Conservation (phyloP, 179 eudicot genomes). For the Patellifolia procumbens region DNA sequence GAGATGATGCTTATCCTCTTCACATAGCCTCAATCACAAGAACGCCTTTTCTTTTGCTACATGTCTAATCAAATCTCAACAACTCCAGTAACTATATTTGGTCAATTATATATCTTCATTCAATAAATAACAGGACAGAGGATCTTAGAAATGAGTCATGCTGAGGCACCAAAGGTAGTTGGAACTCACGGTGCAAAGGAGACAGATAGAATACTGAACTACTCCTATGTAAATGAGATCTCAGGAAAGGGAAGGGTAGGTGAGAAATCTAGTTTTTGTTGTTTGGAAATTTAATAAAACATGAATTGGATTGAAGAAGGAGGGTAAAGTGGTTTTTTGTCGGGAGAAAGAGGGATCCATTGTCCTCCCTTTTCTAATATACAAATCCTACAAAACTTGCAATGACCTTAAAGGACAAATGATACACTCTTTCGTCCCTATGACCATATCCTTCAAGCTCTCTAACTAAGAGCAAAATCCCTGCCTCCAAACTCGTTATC, state of each 20-base stretch:
- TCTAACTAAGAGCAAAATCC: too few relatives aligned
- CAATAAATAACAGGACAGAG: too few relatives aligned
- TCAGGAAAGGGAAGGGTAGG: background rate
- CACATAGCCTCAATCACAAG: background rate
- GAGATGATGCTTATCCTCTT: background rate
- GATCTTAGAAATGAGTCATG: too few relatives aligned
- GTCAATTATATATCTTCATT: background rate
- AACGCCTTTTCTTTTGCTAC: background rate
- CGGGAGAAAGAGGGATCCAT: too few relatives aligned
- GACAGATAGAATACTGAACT: background rate
- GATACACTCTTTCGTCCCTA: too few relatives aligned
- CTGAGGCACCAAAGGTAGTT: background rate
- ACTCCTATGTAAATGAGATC: too few relatives aligned
- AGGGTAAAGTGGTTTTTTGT: background rate
- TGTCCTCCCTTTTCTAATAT: background rate
- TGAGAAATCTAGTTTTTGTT: background rate
- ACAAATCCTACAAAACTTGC: background rate
- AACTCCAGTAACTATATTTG: background rate
- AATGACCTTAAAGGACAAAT: too few relatives aligned
- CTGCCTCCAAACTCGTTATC: background rate
- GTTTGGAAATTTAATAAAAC: background rate
- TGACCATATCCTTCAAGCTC: background rate
- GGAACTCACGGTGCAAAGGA: background rate
- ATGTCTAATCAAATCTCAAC: background rate
- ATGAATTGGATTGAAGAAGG: background rate